Conservation (phyloP, 2,329 filamentous ascomycete genomes). For the Pseudogymnoascus sp. region DNA sequence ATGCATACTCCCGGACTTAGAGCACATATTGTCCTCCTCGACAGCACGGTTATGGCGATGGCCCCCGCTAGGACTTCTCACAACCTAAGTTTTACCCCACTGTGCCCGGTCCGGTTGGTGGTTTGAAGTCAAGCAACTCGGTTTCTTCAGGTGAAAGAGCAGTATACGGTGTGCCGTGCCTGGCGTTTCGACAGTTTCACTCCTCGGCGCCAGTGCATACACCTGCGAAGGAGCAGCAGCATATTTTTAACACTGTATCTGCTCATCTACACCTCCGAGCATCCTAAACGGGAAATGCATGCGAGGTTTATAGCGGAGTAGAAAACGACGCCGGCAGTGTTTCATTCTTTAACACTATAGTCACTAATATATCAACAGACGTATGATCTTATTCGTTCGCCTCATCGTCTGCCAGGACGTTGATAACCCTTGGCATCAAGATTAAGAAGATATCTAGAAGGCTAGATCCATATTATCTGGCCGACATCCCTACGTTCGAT, state of each 20-base stretch:
- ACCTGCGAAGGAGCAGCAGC: not conserved
- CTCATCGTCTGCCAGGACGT: not conserved
- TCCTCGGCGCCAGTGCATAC: slow-evolving; percentile 5
- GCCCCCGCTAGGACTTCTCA: not conserved
- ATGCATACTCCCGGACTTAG: not conserved
- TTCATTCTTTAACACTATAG: not conserved
- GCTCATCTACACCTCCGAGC: not conserved
- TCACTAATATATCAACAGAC: not conserved
- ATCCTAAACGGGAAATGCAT: not conserved
- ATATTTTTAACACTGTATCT: slow-evolving; percentile 3
- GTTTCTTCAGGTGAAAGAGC: not conserved
- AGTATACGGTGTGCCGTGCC: not conserved
- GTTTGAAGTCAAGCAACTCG: not conserved
- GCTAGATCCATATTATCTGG: not conserved
- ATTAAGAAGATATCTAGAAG: not conserved
- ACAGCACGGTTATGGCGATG: not conserved
- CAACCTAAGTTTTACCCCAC: not conserved
- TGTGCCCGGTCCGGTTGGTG: not conserved
- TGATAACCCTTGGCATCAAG: not conserved
- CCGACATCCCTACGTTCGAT: not conserved
- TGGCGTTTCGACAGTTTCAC: slow-evolving; percentile 11
- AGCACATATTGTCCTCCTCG: not conserved
- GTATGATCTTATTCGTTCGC: not conserved
- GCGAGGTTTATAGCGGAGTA: not conserved
- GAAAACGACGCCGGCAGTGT: not conserved